Percentiles rank a stretch among this genome's conserved stretches.
phyloP scores from a whole-genome alignment of 164 flowering plant species.

The Piper betle region DNA sequence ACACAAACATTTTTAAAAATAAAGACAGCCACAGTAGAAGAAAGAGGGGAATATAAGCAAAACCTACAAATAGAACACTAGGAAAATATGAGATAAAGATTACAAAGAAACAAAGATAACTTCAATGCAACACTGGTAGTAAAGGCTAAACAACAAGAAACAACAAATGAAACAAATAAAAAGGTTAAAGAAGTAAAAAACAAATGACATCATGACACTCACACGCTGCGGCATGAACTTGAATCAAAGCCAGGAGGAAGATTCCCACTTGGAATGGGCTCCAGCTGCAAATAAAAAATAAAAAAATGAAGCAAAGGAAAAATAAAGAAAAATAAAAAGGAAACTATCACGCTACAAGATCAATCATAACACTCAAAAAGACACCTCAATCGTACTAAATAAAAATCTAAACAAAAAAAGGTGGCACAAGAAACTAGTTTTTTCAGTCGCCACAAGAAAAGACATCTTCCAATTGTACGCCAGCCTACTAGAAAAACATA shows the following conservation, averaged over 20 bases:
- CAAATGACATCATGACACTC: slow-evolving; percentile 17
- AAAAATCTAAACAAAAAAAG: too few species aligned
- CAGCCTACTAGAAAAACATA: too few species aligned
- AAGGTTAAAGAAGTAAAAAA: not conserved
- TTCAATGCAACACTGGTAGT: not conserved
- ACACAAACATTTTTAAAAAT: not conserved
- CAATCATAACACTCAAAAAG: too few species aligned
- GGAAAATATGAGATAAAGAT: not conserved
- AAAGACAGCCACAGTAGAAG: not conserved
- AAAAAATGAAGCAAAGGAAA: slow-evolving; percentile 9
- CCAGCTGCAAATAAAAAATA: slow-evolving; percentile 27
- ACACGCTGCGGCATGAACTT: slow-evolving; percentile 34
- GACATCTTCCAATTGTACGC: too few species aligned
- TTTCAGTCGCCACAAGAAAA: too few species aligned
- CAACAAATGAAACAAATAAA: not conserved
- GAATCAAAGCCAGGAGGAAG: slow-evolving; percentile 37
- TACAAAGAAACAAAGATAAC: not conserved
- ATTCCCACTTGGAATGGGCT: slow-evolving; percentile 24
- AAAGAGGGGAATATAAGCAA: not conserved
- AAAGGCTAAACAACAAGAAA: not conserved
- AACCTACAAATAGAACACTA: not conserved
- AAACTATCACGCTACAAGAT: not conserved
- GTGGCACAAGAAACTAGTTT: too few species aligned
- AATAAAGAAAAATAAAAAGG: slow-evolving; percentile 6
- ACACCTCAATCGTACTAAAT: too few species aligned